Base-by-base conservation (phyloP, 805 yeast species). In the Yarrowia osloensis region DNA sequence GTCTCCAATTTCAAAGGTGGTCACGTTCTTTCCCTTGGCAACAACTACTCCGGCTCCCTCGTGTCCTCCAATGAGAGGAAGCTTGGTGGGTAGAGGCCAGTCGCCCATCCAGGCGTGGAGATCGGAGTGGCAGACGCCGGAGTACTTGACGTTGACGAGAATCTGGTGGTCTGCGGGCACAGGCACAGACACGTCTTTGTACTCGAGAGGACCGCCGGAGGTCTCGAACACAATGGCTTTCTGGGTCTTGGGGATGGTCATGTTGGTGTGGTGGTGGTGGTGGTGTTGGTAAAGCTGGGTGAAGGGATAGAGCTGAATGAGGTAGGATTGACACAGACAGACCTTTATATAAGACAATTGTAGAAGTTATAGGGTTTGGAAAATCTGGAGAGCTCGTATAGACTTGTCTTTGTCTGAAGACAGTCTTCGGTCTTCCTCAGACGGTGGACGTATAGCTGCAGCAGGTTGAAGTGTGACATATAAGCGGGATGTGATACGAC, bases 121-220 rank as follows among this genome's bases (percentile, higher is more conserved):
- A 76, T 91, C 97, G 40, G 97, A 90, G 83, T 92, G 97, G 80
- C 97, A 91, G 67, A 91, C 96, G 79, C 97, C 97, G 24, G 96
- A 86, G 83, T 88, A 91, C 80, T 86, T 86, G 78, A 91, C 87
- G 78, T 91, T 86, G 80, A 91, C 82, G 77, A 91, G 83, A 72
- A 91, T 82, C 79, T 91, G 93, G 75, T 86, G 87, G 68, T 90
- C 80, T 76, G 84, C 88, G 73, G 96, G 96, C 55, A 76, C 78
- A 73, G 96, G 96, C 67, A 90, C 94, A 62, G 93, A 88, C 70
- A 90, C 85, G 73, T 90, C 92, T 75, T 83, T 84, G 83, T 86
- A 88, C 70, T 79, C 77, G 71, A 89, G 78, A 68, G 84, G 82
- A 73, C 91, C 91, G 70, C 86, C 85, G 79, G 81, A 79, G 75